Evolutionary conservation across 495 filamentous ascomycete genomes (phyloP).

Genomic region (Hypoxylon trugodes): DNA sequence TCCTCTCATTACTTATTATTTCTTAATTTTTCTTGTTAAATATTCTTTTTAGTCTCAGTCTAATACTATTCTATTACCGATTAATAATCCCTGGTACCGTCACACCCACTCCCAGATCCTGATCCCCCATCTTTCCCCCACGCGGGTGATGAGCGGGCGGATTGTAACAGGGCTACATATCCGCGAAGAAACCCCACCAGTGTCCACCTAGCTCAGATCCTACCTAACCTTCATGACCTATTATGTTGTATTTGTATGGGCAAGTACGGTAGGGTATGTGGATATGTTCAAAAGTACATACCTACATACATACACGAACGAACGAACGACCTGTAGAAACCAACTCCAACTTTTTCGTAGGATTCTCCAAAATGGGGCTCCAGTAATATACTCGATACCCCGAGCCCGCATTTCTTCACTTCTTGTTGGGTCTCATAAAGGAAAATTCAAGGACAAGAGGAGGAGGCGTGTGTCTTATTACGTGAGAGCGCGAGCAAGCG

Average conservation of each 20-base stretch:
- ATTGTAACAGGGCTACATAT: slow-evolving; percentile 29
- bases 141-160: slow-evolving; percentile 26
- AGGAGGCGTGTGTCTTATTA: not conserved
- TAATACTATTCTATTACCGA: slow-evolving; percentile 11
- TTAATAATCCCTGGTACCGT: slow-evolving; percentile 3
- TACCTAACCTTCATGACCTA: too few relatives aligned
- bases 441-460: too few relatives aligned
- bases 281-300: too few relatives aligned
- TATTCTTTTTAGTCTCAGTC: slow-evolving; percentile 3
- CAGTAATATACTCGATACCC: not conserved
- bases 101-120: slow-evolving; percentile 16
- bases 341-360: not conserved
- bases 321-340: slow-evolving; percentile 7
- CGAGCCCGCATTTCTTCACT: not conserved
- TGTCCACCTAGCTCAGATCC: too few relatives aligned
- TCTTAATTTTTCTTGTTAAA: not conserved
- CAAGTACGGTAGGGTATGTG: too few relatives aligned
- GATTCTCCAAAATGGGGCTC: slow-evolving; percentile 1
- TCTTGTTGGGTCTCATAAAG: not conserved
- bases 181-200: too few relatives aligned
- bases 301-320: not conserved
- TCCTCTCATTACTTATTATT: not conserved
- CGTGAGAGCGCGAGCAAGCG: not conserved
- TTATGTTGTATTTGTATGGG: too few relatives aligned
- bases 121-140: slow-evolving; percentile 29